phyloP scores from a whole-genome alignment of 2,329 filamentous ascomycete genomes.

The Colletotrichum navitas region DNA sequence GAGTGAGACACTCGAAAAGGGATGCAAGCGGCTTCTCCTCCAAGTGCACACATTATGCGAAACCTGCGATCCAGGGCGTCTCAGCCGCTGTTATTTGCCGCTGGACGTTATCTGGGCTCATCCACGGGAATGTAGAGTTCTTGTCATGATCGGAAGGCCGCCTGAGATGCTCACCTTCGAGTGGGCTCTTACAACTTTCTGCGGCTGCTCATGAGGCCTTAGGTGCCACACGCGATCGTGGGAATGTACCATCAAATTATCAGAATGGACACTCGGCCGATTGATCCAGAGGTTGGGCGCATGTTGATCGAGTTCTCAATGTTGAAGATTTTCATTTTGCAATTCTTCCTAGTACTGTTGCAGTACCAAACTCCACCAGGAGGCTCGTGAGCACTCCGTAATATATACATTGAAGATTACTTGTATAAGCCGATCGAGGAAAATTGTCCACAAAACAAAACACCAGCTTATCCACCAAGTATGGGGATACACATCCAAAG shows the following conservation, averaged over 20 bases:
- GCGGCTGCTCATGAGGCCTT: not conserved
- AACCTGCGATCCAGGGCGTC: not conserved
- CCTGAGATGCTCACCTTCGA: not conserved
- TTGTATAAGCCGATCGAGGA: constrained; percentile 18
- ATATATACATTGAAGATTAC: constrained; percentile 39
- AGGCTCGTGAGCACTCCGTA: not conserved
- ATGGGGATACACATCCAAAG: constrained; percentile 20
- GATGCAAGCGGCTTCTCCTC: not conserved
- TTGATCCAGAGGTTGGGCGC: not conserved
- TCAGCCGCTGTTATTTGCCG: not conserved
- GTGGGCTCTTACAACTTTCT: not conserved
- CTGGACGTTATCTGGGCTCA: not conserved
- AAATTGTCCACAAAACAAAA: constrained; percentile 32
- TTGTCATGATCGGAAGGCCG: not conserved
- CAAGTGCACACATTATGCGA: not conserved
- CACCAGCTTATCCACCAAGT: constrained; percentile 23
- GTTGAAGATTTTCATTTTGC: constrained; percentile 1
- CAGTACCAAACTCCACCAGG: constrained; percentile 11
- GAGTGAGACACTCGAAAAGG: constrained; percentile 11
- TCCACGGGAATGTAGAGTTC: not conserved
- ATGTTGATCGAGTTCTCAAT: constrained; percentile 3
- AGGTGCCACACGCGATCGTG: not conserved
- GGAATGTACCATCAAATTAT: not conserved
- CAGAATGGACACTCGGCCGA: constrained; percentile 7
- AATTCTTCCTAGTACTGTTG: not conserved